These are phyloP conservation scores for Coniochaeta hoffmannii DNA, from an alignment of 2,329 filamentous ascomycete species.

Conservation along the genomic window DNA sequence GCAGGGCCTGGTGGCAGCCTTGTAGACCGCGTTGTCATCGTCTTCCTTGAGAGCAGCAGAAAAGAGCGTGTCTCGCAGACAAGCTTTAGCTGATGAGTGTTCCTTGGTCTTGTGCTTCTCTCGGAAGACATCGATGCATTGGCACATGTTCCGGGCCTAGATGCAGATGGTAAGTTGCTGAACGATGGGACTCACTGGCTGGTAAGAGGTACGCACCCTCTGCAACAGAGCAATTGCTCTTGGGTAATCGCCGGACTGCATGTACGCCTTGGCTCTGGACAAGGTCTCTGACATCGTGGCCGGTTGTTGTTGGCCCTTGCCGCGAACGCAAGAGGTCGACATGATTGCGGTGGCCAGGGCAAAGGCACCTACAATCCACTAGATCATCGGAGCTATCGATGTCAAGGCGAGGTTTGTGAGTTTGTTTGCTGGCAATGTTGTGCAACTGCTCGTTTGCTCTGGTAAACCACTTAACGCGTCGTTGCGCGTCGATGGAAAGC, in stretches of 20 bases:
- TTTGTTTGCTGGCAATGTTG: neutral
- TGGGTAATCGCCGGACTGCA: neutral
- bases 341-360: neutral
- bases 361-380: neutral
- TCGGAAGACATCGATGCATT: neutral
- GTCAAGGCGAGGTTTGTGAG: neutral
- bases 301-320: neutral
- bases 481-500: neutral
- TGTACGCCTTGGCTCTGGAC: neutral
- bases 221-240: neutral
- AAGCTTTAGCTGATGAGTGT: neutral
- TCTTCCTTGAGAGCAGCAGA: neutral
- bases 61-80: neutral
- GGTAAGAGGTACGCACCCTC: neutral
- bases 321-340: neutral
- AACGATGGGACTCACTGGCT: neutral
- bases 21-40: neutral
- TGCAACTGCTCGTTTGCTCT: neutral
- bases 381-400: neutral
- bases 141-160: neutral
- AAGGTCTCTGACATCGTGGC: neutral
- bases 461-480: neutral
- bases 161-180: neutral
- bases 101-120: neutral
- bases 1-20: neutral